Percentiles rank a stretch among this genome's conserved stretches.
phyloP scores from a whole-genome alignment of 345 rosid species.

The Populus deltoides region DNA sequence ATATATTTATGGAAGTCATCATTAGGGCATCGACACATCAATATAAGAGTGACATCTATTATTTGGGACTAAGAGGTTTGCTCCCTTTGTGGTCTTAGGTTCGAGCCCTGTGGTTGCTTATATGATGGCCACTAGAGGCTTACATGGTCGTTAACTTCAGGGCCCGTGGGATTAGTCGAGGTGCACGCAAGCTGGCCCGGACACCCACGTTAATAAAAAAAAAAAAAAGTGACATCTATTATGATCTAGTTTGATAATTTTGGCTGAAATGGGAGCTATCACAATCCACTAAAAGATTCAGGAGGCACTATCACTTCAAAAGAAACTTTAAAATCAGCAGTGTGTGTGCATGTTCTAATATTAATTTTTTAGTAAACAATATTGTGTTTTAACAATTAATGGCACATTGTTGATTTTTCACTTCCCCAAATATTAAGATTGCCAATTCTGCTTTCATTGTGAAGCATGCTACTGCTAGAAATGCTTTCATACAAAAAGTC shows the following conservation, averaged over 20 bases:
- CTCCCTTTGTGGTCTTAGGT: no score
- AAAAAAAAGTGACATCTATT: neutral
- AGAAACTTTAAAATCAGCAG: constrained; percentile 1
- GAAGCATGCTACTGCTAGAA: neutral
- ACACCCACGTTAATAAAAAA: no score
- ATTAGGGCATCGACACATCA: neutral
- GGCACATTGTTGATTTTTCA: neutral
- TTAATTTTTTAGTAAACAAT: neutral
- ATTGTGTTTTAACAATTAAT: neutral
- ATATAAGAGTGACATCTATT: neutral
- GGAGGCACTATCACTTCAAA: neutral
- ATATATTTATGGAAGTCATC: neutral
- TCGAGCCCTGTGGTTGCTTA: no score
- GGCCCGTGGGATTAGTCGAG: no score
- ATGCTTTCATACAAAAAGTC: neutral
- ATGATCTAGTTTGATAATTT: neutral
- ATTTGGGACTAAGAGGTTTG: no score
- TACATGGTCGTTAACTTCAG: no score
- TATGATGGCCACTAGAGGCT: no score
- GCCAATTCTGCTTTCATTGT: neutral
- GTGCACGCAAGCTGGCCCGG: no score
- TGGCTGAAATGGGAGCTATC: neutral
- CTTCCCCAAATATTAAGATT: neutral
- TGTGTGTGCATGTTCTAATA: neutral
- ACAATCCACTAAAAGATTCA: no score